A percentile compares a stretch with the other conserved stretches of the same genome.
These are phyloP conservation scores for Backusella mclennaniae DNA, from an alignment of 192 early-diverging fungal genomes.

Conservation along the genomic window DNA sequence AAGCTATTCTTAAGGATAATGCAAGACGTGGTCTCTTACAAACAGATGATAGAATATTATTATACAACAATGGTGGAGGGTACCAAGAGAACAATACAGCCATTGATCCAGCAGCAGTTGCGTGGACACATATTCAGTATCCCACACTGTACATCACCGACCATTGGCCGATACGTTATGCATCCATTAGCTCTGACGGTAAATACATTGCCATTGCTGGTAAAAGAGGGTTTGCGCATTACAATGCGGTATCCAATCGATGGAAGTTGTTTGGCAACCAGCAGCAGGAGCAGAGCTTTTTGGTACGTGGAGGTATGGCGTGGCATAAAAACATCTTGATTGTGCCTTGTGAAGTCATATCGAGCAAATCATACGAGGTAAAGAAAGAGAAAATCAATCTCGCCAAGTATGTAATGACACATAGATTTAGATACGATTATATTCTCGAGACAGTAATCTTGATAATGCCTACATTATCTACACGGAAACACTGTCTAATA, in stretches of 20 bases:
- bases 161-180: conserved; percentile 83
- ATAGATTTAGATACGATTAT: conserved; percentile 59
- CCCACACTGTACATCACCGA: conserved; percentile 72
- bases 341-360: conserved; percentile 58
- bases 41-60: conserved; percentile 62
- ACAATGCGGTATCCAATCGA: conserved; percentile 62
- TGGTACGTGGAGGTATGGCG: conserved; percentile 64
- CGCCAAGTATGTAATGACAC: too few species aligned
- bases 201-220: conserved; percentile 85
- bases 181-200: conserved; percentile 66
- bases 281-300: conserved; percentile 71
- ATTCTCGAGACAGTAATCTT: conserved; percentile 70
- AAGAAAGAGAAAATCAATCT: neutral
- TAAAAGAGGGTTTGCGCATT: conserved; percentile 76
- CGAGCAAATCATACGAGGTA: conserved; percentile 23
- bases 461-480: conserved; percentile 64
- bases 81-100: conserved; percentile 59
- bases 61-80: conserved; percentile 59
- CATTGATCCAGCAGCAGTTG: conserved; percentile 65
- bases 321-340: conserved; percentile 75
- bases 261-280: conserved; percentile 95
- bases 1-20: conserved; percentile 46
- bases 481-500: conserved; percentile 45
- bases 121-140: conserved; percentile 65
- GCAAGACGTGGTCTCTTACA: conserved; percentile 56